phyloP scores from a whole-genome alignment of 768 basidiomycete species.

The Kockovaella imperatae region DNA sequence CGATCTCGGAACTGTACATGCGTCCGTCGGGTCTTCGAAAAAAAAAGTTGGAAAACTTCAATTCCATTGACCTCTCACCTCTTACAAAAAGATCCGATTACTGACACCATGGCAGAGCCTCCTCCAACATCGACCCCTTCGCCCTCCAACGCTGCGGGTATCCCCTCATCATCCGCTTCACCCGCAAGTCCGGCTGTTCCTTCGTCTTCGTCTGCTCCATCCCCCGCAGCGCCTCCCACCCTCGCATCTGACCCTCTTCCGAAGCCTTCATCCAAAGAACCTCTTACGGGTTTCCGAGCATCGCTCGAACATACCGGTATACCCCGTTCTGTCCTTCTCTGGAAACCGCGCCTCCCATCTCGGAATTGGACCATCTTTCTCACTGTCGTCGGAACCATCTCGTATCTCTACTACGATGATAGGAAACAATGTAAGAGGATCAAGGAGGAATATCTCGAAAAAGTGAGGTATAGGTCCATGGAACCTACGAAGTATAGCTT shows the following conservation, averaged over 20 bases:
- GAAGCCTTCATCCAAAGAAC: conserved; percentile 17
- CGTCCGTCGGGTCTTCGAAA: too few species aligned
- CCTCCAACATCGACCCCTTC: neutral
- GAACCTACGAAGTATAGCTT: conserved; percentile 53
- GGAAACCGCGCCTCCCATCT: conserved; percentile 76
- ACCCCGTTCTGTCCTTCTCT: conserved; percentile 68
- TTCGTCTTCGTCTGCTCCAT: neutral
- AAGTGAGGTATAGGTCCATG: conserved; percentile 69
- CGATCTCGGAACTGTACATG: too few species aligned
- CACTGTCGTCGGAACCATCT: conserved; percentile 60
- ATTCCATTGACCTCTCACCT: too few species aligned
- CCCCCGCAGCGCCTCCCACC: conserved; percentile 1
- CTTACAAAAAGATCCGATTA: too few species aligned
- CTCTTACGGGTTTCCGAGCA: conserved; percentile 30
- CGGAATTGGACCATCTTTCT: conserved; percentile 94
- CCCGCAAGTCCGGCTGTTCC: conserved; percentile 4
- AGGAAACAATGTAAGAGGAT: conserved; percentile 69
- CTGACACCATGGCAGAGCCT: neutral
- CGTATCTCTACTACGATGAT: conserved; percentile 78
- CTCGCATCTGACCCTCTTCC: too few species aligned
- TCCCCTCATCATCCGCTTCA: neutral
- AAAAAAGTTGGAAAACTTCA: too few species aligned
- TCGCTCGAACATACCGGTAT: conserved; percentile 50
- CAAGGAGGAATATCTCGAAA: conserved; percentile 66
- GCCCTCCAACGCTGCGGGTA: too few species aligned